These are phyloP conservation scores for Stereum hirsutum DNA, from an alignment of 1,284 basidiomycete species.

Conservation along the genomic window DNA sequence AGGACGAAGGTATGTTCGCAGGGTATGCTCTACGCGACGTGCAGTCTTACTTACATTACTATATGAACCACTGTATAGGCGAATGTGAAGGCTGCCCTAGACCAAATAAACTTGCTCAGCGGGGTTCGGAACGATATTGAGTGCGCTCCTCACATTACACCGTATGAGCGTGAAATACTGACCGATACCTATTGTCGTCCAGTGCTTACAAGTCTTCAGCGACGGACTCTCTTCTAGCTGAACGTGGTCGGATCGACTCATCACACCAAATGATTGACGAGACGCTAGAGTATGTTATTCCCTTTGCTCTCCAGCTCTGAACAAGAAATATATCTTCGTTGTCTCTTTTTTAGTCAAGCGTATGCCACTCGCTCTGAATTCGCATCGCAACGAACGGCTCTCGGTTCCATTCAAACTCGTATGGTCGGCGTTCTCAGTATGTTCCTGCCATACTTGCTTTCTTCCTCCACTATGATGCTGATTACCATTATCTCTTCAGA, in stretches of 20 bases:
- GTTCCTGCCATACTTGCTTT: slow-evolving; percentile 18
- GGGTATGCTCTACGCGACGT: no score
- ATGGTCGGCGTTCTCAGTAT: slow-evolving; percentile 79
- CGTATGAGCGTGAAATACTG: not conserved
- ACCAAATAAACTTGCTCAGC: slow-evolving; percentile 80
- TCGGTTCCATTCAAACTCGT: slow-evolving; percentile 73
- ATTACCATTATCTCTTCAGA: slow-evolving; percentile 29
- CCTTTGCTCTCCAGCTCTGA: not conserved
- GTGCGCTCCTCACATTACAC: slow-evolving; percentile 37
- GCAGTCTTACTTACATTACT: no score
- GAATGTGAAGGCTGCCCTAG: slow-evolving; percentile 78
- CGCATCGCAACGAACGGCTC: slow-evolving; percentile 67
- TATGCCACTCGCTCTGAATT: slow-evolving; percentile 97
- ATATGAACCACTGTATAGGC: no score
- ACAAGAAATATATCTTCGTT: slow-evolving; percentile 5
- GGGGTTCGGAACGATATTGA: slow-evolving; percentile 96
- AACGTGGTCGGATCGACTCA: slow-evolving; percentile 84
- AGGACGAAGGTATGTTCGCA: slow-evolving; percentile 70
- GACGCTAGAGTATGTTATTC: slow-evolving; percentile 64
- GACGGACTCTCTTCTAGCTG: slow-evolving; percentile 81
- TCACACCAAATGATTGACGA: slow-evolving; percentile 95
- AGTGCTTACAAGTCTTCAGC: slow-evolving; percentile 86
- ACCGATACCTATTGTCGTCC: not conserved
- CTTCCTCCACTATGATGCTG: not conserved
- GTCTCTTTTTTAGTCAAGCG: slow-evolving; percentile 65